Base-by-base conservation (phyloP, 179 eudicot species). In the Spinacia oleracea region DNA sequence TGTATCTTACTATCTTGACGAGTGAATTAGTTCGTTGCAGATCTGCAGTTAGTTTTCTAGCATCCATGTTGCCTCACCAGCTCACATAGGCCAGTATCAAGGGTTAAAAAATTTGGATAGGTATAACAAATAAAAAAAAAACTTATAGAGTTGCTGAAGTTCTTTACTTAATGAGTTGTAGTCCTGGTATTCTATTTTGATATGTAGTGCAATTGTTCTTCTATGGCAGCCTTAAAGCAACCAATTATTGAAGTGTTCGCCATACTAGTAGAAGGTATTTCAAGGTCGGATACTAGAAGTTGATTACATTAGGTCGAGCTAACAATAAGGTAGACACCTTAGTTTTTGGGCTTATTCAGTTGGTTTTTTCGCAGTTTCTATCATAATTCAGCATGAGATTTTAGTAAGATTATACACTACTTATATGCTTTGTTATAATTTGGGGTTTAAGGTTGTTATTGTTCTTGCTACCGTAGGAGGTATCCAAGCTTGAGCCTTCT, bases 401-500 rank as follows among this genome's bases (percentile, higher is more conserved):
- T n/a, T n/a, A n/a, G n/a, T n/a, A n/a, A n/a, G n/a, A n/a, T n/a
- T n/a, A n/a, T n/a, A n/a, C 31, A 31, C 69, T 29, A 53, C 43
- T 43, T 8, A 53, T 69, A 62, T 72, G 46, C 46, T 38, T 53
- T 27, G 21, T 11, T 46, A 63, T 80, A 14, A 76, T 82, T 79
- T 27, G 73, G 69, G 27, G 31, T 82, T 71, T 76, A 77, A 96
- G 99, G 97, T 96, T 78, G 89, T 96, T 69, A 87, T 96, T 81
- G 99, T 98, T 51, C 99, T 98, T 74, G 98, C 99, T 35, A 96
- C 99, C 27, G 99, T 96, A 69, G 99, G 99, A 78, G 99, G 99
- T 72, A 85, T 96, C 88, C 99, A 94, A 88, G 99, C 99, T 83
- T 98, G 99, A 82, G 98, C 99, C 77, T 96, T 96, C 82, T 94